These are phyloP conservation scores for Phytophthora brassicae DNA, from an alignment of 352 stramenopile species.

Conservation along the genomic window DNA sequence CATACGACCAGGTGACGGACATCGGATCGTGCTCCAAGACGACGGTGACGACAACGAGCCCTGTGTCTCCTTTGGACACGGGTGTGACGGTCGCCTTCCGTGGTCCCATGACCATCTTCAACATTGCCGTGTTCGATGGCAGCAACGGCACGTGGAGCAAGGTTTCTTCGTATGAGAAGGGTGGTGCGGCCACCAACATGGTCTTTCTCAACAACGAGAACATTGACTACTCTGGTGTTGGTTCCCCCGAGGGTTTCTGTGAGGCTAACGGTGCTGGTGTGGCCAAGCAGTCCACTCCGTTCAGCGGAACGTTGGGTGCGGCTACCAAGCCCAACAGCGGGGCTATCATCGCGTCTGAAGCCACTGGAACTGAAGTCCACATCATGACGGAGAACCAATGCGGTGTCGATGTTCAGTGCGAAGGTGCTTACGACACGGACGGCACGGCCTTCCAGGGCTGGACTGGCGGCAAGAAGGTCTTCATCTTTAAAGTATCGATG, in stretches of 20 bases:
- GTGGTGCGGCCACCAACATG: slow-evolving; percentile 55
- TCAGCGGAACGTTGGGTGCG: slow-evolving; percentile 52
- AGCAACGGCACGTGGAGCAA: slow-evolving; percentile 47
- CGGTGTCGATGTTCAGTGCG: slow-evolving; percentile 49
- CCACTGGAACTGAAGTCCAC: slow-evolving; percentile 73
- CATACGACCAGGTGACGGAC: slow-evolving; percentile 76
- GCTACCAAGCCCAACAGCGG: slow-evolving; percentile 44
- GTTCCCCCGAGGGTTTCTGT: slow-evolving; percentile 63
- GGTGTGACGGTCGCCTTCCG: slow-evolving; percentile 70
- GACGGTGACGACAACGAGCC: slow-evolving; percentile 38
- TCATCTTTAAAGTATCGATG: slow-evolving; percentile 73
- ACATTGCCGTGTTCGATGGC: slow-evolving; percentile 74
- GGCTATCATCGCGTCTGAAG: slow-evolving; percentile 56
- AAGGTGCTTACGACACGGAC: slow-evolving; percentile 70
- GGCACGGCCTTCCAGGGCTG: slow-evolving; percentile 67
- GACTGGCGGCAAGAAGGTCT: slow-evolving; percentile 79
- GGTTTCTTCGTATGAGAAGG: slow-evolving; percentile 69
- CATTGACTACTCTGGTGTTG: slow-evolving; percentile 61
- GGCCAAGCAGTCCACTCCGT: slow-evolving; percentile 40
- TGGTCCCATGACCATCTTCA: slow-evolving; percentile 65
- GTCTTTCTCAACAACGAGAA: slow-evolving; percentile 88
- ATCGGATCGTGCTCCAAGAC: slow-evolving; percentile 53
- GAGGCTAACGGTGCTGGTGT: slow-evolving; percentile 49
- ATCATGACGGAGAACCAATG: slow-evolving; percentile 72
- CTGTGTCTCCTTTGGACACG: slow-evolving; percentile 63